Conservation (phyloP, 768 basidiomycete species). For the Crepidotus variabilis region DNA sequence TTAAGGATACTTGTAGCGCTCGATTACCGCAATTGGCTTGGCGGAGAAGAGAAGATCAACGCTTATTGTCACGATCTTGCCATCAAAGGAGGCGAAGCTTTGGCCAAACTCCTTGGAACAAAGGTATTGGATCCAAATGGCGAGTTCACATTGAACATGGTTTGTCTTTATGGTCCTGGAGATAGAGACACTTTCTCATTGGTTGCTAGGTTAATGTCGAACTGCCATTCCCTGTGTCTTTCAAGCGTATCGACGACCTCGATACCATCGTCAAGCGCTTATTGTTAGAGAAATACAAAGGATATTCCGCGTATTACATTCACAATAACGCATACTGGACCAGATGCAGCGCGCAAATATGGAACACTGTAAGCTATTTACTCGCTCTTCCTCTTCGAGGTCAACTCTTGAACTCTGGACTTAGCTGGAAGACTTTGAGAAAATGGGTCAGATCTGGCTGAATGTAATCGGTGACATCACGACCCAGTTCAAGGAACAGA, state of each 20-base stretch:
- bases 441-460: conserved; percentile 32
- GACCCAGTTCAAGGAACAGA: too few relatives aligned
- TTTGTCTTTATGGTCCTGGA: conserved; percentile 22
- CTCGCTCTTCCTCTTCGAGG: too few relatives aligned
- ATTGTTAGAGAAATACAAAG: conserved; percentile 30
- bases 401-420: too few relatives aligned
- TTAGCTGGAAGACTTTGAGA: conserved; percentile 47
- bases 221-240: conserved; percentile 31
- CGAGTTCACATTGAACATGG: conserved; percentile 75
- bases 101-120: conserved; percentile 67
- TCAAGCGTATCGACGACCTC: conserved; percentile 19
- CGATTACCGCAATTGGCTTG: conserved; percentile 74
- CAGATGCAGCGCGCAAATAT: conserved; percentile 44
- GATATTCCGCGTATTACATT: conserved; percentile 29
- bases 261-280: conserved; percentile 23
- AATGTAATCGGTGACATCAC: conserved; percentile 29
- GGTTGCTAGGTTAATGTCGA: conserved; percentile 35
- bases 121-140: conserved; percentile 56
- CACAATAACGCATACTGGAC: conserved; percentile 44
- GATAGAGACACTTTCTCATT: not conserved
- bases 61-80: conserved; percentile 73
- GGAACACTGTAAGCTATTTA: conserved; percentile 32
- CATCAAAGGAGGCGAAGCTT: conserved; percentile 56
- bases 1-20: too few relatives aligned
- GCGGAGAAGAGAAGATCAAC: conserved; percentile 77